phyloP scores from a whole-genome alignment of 2,329 filamentous ascomycete genomes.

The Beauveria asiatica region DNA sequence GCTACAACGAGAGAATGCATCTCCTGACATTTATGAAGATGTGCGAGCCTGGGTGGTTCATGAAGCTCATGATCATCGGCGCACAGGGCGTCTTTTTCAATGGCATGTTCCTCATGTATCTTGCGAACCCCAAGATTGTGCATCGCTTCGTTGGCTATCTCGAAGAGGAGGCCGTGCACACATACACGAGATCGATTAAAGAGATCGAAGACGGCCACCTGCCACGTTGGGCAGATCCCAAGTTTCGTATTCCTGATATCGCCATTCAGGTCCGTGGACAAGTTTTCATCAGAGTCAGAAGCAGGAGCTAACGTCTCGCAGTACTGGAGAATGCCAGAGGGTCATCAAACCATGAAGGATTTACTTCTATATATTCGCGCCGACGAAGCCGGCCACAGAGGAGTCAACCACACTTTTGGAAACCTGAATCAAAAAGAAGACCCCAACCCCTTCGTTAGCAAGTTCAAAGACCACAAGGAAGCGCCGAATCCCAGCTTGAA shows the following conservation, averaged over 20 bases:
- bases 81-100: slow-evolving; percentile 98
- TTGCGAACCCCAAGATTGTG: slow-evolving; percentile 76
- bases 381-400: slow-evolving; percentile 83
- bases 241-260: slow-evolving; percentile 75
- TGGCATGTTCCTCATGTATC: slow-evolving; percentile 78
- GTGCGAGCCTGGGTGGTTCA: slow-evolving; percentile 66
- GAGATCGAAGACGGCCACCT: slow-evolving; percentile 81
- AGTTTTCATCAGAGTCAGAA: neutral
- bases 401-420: slow-evolving; percentile 90
- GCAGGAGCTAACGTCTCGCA: slow-evolving; percentile 14
- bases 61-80: slow-evolving; percentile 83
- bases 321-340: slow-evolving; percentile 94
- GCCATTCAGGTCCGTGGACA: slow-evolving; percentile 50
- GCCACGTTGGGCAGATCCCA: slow-evolving; percentile 65
- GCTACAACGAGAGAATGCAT: slow-evolving; percentile 91
- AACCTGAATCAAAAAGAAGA: slow-evolving; percentile 81
- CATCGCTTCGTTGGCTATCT: slow-evolving; percentile 96
- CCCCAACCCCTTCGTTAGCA: slow-evolving; percentile 84
- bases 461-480: slow-evolving; percentile 61
- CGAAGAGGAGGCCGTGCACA: slow-evolving; percentile 94
- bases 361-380: slow-evolving; percentile 80
- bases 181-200: slow-evolving; percentile 80
- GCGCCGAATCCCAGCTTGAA: slow-evolving; percentile 60
- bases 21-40: slow-evolving; percentile 89
- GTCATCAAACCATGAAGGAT: slow-evolving; percentile 72